Conservation (phyloP, 805 yeast species). For the Hanseniaspora vineae region DNA sequence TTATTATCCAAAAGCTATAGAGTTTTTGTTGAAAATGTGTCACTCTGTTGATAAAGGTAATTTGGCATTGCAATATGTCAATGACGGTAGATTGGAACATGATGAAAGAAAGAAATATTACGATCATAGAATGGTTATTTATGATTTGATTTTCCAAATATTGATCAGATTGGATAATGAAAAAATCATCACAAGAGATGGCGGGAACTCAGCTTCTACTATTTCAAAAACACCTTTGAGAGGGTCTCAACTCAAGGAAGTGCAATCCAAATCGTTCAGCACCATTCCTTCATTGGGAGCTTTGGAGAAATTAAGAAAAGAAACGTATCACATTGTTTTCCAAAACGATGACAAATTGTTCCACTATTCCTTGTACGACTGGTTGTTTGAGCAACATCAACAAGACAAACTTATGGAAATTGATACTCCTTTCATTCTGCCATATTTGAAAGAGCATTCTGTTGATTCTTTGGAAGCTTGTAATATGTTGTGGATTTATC, state of each 20-base stretch:
- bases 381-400: conserved; percentile 72
- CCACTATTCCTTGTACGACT: conserved; percentile 84
- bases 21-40: conserved; percentile 68
- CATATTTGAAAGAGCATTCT: conserved; percentile 56
- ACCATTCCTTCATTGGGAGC: conserved; percentile 26
- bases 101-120: conserved; percentile 40
- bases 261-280: too few relatives aligned
- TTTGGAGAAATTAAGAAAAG: conserved; percentile 45
- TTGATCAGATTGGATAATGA: conserved; percentile 58
- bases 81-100: conserved; percentile 35
- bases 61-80: conserved; percentile 41
- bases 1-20: conserved; percentile 75
- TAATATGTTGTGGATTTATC: conserved; percentile 77
- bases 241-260: too few relatives aligned
- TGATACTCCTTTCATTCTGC: conserved; percentile 68
- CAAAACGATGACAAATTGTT: conserved; percentile 69
- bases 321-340: conserved; percentile 63
- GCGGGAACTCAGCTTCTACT: conserved; percentile 8
- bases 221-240: neutral
- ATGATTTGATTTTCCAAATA: conserved; percentile 62
- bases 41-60: conserved; percentile 51
- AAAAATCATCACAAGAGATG: conserved; percentile 30
- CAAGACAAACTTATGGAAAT: conserved; percentile 67
- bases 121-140: conserved; percentile 44
- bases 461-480: conserved; percentile 50